A percentile compares a stretch with the other conserved stretches of the same genome.
phyloP scores from a whole-genome alignment of 2,329 filamentous ascomycete genomes.

The Fusarium anguioides region DNA sequence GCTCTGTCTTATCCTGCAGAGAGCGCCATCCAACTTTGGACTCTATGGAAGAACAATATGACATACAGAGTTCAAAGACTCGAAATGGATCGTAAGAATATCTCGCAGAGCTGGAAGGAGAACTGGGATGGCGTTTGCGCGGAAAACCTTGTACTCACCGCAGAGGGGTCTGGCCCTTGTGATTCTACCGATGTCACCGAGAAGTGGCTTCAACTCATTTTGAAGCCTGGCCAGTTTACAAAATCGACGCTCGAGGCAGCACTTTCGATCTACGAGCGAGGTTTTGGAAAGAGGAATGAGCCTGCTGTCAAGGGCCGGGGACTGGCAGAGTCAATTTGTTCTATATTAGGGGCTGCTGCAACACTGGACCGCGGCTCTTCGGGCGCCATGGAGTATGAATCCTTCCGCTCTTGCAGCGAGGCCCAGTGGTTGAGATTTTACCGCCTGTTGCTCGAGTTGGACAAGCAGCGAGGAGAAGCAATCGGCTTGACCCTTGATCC shows the following conservation, averaged over 20 bases:
- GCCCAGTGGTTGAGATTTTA: slow-evolving; percentile 92
- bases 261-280: slow-evolving; percentile 82
- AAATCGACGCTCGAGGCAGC: slow-evolving; percentile 84
- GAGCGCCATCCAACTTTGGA: slow-evolving; percentile 74
- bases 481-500: slow-evolving; percentile 81
- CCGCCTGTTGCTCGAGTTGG: slow-evolving; percentile 84
- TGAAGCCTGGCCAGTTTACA: slow-evolving; percentile 86
- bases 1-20: slow-evolving; percentile 67
- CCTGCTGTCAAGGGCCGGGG: slow-evolving; percentile 61
- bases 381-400: slow-evolving; percentile 77
- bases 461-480: slow-evolving; percentile 85
- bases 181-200: slow-evolving; percentile 79
- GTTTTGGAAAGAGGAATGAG: slow-evolving; percentile 53
- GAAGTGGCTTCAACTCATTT: slow-evolving; percentile 86
- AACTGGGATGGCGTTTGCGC: slow-evolving; percentile 77
- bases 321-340: slow-evolving; percentile 80
- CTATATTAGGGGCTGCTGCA: slow-evolving; percentile 76
- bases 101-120: slow-evolving; percentile 70
- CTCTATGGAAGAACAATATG: slow-evolving; percentile 86
- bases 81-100: slow-evolving; percentile 75
- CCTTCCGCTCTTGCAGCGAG: slow-evolving; percentile 79
- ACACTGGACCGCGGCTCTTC: slow-evolving; percentile 70
- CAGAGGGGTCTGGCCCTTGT: slow-evolving; percentile 68
- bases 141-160: slow-evolving; percentile 65
- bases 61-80: slow-evolving; percentile 80